phyloP scores from a whole-genome alignment of 441 rosid genomes.

The Bruguiera hainesii region DNA sequence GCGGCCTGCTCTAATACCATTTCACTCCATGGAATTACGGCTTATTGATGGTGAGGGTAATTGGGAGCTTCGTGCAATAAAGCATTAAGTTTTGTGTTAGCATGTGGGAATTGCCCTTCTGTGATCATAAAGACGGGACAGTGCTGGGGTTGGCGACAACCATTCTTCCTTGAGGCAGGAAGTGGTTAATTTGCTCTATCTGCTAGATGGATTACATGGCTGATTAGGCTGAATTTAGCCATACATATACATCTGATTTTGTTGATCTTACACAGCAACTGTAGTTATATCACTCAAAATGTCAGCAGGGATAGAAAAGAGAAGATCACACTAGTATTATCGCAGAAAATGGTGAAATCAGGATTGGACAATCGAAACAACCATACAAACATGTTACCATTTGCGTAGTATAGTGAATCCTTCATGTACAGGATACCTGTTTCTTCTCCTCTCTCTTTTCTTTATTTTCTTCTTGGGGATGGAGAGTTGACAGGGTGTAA shows the following conservation, averaged over 20 bases:
- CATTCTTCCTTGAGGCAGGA: background rate
- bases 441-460: background rate
- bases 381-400: conserved; percentile 10
- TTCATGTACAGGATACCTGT: conserved; percentile 23
- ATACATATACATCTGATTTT: background rate
- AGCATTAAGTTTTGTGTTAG: conserved; percentile 34
- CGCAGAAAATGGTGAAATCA: conserved; percentile 3
- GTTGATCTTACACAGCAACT: background rate
- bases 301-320: conserved; percentile 3
- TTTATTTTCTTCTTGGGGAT: background rate
- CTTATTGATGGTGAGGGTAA: conserved; percentile 96
- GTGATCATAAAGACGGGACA: background rate
- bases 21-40: conserved; percentile 80
- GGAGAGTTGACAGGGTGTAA: background rate
- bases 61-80: conserved; percentile 88
- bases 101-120: background rate
- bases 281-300: conserved; percentile 4
- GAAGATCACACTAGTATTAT: conserved; percentile 7
- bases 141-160: background rate
- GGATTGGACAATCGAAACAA: conserved; percentile 1
- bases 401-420: conserved; percentile 17
- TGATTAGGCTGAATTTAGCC: background rate
- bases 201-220: conserved; percentile 6
- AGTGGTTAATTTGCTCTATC: background rate
- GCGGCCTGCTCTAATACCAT: conserved; percentile 98